Base-by-base conservation (phyloP, 192 early-diverging fungal genomes). In the Pilaira anomala region DNA sequence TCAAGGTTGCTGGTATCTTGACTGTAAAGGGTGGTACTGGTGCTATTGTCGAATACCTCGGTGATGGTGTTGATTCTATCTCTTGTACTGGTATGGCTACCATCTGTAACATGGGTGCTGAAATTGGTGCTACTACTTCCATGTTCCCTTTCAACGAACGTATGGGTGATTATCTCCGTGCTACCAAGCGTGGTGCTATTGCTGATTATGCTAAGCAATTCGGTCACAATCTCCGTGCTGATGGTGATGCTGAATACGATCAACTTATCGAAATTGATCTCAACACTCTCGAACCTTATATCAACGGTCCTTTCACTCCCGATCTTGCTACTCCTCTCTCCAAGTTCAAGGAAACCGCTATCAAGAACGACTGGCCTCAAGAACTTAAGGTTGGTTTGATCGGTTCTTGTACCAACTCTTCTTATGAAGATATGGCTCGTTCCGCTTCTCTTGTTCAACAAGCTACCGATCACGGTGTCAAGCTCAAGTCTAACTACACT, bases 81-180 rank as follows among this genome's bases (percentile, higher is more conserved):
- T 94, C 91, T 51, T 95, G 93, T 77, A 98, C 96, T 60, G 96
- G 94, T 68, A 96, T 98, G 96, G 96, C 91, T 61, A 98, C 96
- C 53, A 92, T 98, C 71, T 98, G 96, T 81, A 98, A 98, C 84
- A 96, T 98, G 96, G 96, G 96, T 73, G 96, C 96, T 45, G 96
- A 98, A 80, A 90, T 98, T 62, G 96, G 96, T 66, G 96, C 96
- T 30, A 98, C 96, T 48, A 96, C 96, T 51, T 98, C 96, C 16
- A 70, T 96, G 42, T 98, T 98, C 84, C 96, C 96, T 24, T 95
- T 88, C 84, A 95, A 93, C 72, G 72, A 79, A 46, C 89, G 91
- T 77, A 98, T 98, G 96, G 74, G 77, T 62, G 86, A 89, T 65
- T 98, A 94, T 80, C 86, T 98, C 30, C 81, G 80, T 60, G 91